A percentile compares a stretch with the other conserved stretches of the same genome.
Conservation (phyloP, 2,329 filamentous ascomycete genomes). For the Phialophora tarda region DNA sequence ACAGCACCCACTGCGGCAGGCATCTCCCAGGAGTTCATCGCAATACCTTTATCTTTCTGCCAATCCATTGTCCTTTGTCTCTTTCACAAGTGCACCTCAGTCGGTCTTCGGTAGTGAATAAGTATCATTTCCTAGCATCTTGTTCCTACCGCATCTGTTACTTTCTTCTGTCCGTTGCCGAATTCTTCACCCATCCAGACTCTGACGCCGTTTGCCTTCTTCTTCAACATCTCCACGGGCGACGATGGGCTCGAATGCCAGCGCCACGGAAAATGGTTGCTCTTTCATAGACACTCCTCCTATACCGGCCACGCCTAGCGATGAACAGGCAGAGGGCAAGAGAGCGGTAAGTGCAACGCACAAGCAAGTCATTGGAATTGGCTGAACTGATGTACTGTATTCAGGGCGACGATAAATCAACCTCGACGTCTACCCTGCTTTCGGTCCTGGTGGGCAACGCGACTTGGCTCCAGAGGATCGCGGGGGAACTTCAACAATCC, state of each 20-base stretch:
- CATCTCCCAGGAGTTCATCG: neutral
- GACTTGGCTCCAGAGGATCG: neutral
- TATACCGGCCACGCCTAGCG: too few relatives aligned
- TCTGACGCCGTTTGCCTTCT: neutral
- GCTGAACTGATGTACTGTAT: neutral
- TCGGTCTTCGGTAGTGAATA: neutral
- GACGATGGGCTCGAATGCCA: neutral
- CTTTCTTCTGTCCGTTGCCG: neutral
- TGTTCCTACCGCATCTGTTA: neutral
- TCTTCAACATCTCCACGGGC: neutral
- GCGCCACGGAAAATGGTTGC: neutral
- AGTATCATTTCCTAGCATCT: neutral
- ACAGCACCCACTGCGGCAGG: neutral
- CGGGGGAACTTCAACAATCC: neutral
- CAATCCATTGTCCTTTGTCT: neutral
- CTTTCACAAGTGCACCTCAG: neutral
- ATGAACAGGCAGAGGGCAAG: neutral
- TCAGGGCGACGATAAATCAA: neutral
- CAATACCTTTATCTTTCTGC: neutral
- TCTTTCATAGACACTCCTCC: neutral
- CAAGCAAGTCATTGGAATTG: neutral
- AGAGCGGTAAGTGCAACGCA: neutral
- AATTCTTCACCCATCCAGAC: neutral
- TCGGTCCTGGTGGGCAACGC: neutral
- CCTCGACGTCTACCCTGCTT: neutral